Percentiles rank a stretch among this genome's conserved stretches.
Evolutionary conservation across 345 rosid species (phyloP).

Genomic region (Sisymbrium altissimum): DNA sequence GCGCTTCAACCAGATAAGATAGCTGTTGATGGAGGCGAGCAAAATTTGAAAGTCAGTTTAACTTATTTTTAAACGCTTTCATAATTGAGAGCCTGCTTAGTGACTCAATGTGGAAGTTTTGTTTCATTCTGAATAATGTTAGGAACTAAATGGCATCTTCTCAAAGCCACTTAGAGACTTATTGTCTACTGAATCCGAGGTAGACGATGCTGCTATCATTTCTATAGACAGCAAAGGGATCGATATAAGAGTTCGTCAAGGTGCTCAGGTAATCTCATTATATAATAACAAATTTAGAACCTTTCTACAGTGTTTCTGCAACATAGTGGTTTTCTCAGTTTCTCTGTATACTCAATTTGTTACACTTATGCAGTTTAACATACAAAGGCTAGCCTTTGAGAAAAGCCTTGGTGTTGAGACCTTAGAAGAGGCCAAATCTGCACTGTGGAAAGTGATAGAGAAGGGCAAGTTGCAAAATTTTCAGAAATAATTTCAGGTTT

Average conservation of each 20-base stretch:
- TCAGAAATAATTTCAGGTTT: conserved; percentile 16
- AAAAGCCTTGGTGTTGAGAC: conserved; percentile 66
- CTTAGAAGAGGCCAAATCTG: conserved; percentile 84
- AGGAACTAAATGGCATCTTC: conserved; percentile 86
- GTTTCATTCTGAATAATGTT: not conserved
- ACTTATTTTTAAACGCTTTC: not conserved
- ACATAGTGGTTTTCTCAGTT: not conserved
- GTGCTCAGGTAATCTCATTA: conserved; percentile 68
- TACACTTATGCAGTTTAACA: conserved; percentile 56
- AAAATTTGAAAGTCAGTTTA: conserved; percentile 63
- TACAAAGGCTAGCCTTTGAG: conserved; percentile 88
- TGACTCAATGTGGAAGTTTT: not conserved
- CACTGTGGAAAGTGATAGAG: conserved; percentile 47
- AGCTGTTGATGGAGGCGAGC: conserved; percentile 96
- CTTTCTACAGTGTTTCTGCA: not conserved
- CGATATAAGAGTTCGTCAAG: conserved; percentile 90
- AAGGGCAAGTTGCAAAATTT: not conserved
- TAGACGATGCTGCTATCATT: conserved; percentile 93
- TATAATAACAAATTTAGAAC: conserved; percentile 6
- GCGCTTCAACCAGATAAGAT: conserved; percentile 82
- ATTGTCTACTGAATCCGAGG: conserved; percentile 60
- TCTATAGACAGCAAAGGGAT: conserved; percentile 96
- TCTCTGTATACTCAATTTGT: not conserved
- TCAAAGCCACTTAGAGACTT: conserved; percentile 78
- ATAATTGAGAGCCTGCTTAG: not conserved